A percentile compares a stretch with the other conserved stretches of the same genome.
These are phyloP conservation scores for Botrytis deweyae DNA, from an alignment of 2,329 filamentous ascomycete genomes.

Conservation along the genomic window DNA sequence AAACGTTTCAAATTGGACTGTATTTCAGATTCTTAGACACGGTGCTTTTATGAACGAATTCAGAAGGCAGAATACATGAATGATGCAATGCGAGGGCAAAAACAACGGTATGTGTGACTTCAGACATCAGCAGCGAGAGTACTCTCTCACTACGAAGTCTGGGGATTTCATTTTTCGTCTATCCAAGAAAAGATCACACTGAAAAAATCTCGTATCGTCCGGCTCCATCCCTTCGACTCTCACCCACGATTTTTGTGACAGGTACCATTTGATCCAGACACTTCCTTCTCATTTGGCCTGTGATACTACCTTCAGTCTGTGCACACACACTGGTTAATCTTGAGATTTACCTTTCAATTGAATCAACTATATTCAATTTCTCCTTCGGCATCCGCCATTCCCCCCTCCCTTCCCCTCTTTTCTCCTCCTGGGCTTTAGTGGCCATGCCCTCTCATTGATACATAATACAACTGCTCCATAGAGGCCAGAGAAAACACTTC, in stretches of 20 bases:
- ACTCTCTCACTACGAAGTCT: not conserved
- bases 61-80: not conserved
- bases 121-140: not conserved
- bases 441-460: not conserved
- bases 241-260: not conserved
- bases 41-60: not conserved
- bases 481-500: not conserved
- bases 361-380: constrained; percentile 1
- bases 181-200: not conserved
- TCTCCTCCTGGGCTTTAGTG: not conserved
- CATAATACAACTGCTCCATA: not conserved
- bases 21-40: not conserved
- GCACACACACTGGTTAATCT: not conserved
- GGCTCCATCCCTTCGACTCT: not conserved
- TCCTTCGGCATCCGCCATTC: not conserved
- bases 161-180: not conserved
- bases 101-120: not conserved
- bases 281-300: not conserved
- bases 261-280: not conserved
- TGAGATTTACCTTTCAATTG: not conserved
- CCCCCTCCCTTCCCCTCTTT: not conserved
- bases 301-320: not conserved
- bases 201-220: not conserved
- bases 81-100: not conserved
- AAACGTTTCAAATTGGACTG: not conserved